Percentiles rank a stretch among this genome's conserved stretches.
Conservation (phyloP, 495 filamentous ascomycete species). For the Tuber melanosporum region DNA sequence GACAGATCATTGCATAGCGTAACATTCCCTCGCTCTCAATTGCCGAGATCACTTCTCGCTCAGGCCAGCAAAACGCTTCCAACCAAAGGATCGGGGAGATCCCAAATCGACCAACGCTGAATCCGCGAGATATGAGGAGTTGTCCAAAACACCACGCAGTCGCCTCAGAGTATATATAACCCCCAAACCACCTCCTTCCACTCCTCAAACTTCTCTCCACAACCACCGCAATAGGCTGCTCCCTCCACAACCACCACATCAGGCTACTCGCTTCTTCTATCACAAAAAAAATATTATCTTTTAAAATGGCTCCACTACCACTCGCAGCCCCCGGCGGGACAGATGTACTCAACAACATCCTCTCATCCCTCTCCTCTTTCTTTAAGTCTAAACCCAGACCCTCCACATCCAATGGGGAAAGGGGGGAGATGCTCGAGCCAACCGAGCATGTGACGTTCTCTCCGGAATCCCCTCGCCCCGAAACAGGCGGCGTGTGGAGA, state of each 20-base stretch:
- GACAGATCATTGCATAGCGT: background rate
- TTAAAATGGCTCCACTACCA: background rate
- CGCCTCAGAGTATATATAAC: background rate
- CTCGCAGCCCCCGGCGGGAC: background rate
- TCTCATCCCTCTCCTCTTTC: background rate
- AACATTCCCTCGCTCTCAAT: background rate
- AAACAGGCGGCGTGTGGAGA: no score
- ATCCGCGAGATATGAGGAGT: background rate
- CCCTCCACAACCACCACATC: background rate
- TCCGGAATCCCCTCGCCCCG: no score
- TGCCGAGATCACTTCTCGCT: background rate
- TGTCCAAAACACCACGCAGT: background rate
- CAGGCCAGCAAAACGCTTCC: background rate
- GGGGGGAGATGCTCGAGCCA: background rate
- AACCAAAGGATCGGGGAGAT: background rate
- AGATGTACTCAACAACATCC: background rate
- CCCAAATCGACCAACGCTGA: background rate
- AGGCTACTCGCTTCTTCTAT: no score
- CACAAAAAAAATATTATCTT: background rate
- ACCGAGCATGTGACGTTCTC: no score
- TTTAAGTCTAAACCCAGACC: background rate
- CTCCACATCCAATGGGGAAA: background rate
- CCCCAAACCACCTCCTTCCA: background rate
- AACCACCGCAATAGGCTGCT: background rate
- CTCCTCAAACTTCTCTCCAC: background rate